Conservation (phyloP, 768 basidiomycete genomes). For the Nidularia sp. region DNA sequence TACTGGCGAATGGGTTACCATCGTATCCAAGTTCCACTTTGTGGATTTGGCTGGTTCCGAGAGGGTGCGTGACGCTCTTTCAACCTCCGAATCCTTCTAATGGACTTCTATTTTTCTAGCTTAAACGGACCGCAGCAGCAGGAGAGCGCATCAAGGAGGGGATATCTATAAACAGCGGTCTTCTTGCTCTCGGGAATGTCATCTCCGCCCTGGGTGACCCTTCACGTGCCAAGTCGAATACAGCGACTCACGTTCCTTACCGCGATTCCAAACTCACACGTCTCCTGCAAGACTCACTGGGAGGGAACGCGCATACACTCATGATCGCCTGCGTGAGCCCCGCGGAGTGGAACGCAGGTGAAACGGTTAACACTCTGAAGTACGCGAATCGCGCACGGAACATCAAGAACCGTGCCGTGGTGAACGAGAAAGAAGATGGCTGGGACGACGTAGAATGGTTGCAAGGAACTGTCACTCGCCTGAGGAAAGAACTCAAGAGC, state of each 20-base stretch:
- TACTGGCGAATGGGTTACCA: conserved; percentile 80
- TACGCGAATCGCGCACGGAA: conserved; percentile 97
- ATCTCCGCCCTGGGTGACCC: conserved; percentile 98
- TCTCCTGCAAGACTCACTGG: conserved; percentile 92
- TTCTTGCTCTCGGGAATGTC: conserved; percentile 95
- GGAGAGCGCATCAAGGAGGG: conserved; percentile 98
- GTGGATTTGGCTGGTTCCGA: conserved; percentile 98
- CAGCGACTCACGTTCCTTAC: conserved; percentile 90
- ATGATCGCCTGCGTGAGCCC: conserved; percentile 99
- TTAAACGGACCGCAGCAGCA: conserved; percentile 93
- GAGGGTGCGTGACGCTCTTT: conserved; percentile 50
- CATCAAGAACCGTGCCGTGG: conserved; percentile 90
- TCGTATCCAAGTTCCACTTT: conserved; percentile 96
- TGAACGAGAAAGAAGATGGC: conserved; percentile 94
- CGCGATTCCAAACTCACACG: conserved; percentile 98
- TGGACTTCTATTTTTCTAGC: conserved; percentile 33
- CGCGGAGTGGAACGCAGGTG: conserved; percentile 90
- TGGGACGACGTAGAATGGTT: conserved; percentile 99
- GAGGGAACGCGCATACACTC: conserved; percentile 95
- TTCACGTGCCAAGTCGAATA: conserved; percentile 76
- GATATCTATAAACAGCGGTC: conserved; percentile 97
- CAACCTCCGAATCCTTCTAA: conserved; percentile 3
- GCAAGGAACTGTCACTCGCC: conserved; percentile 77
- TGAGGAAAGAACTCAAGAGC: conserved; percentile 82
- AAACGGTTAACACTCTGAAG: conserved; percentile 93